These are phyloP conservation scores for Sporopachydermia lactativora DNA, from an alignment of 805 yeast genomes.

Conservation along the genomic window DNA sequence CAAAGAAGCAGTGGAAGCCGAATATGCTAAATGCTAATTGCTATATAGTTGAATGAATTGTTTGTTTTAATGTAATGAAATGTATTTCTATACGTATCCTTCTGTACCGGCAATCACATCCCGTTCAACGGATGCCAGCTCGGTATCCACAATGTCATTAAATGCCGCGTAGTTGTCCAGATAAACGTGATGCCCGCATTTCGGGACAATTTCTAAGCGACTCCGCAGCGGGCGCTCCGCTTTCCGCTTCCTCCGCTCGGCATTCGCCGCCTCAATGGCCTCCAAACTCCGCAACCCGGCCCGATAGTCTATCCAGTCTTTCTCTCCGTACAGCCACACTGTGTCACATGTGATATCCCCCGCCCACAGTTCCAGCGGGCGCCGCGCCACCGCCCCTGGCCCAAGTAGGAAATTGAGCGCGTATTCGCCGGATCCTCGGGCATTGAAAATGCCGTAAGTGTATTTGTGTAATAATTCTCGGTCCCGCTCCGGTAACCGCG, in stretches of 20 bases:
- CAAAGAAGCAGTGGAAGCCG: constrained; percentile 41
- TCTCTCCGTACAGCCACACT: constrained; percentile 76
- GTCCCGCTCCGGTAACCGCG: constrained; percentile 33
- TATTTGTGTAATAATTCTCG: constrained; percentile 54
- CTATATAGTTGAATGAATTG: not conserved
- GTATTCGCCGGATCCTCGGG: constrained; percentile 88
- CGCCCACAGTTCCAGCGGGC: constrained; percentile 38
- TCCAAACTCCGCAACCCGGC: constrained; percentile 24
- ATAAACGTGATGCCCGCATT: constrained; percentile 66
- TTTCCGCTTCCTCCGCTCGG: constrained; percentile 16
- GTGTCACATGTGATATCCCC: constrained; percentile 41
- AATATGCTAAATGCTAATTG: not conserved
- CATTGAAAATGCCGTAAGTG: constrained; percentile 71
- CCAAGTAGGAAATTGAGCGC: constrained; percentile 70
- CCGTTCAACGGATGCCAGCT: constrained; percentile 25
- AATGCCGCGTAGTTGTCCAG: constrained; percentile 46
- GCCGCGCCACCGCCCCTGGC: constrained; percentile 84
- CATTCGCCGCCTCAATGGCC: constrained; percentile 12
- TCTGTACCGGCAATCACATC: not conserved
- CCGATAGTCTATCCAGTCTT: constrained; percentile 49
- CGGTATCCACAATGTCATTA: constrained; percentile 31
- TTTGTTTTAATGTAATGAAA: not conserved
- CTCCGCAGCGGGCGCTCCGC: constrained; percentile 15
- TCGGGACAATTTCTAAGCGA: constrained; percentile 22
- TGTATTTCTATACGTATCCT: not conserved